These are phyloP conservation scores for Colletotrichum echinochloae DNA, from an alignment of 2,329 filamentous ascomycete genomes.

Conservation along the genomic window DNA sequence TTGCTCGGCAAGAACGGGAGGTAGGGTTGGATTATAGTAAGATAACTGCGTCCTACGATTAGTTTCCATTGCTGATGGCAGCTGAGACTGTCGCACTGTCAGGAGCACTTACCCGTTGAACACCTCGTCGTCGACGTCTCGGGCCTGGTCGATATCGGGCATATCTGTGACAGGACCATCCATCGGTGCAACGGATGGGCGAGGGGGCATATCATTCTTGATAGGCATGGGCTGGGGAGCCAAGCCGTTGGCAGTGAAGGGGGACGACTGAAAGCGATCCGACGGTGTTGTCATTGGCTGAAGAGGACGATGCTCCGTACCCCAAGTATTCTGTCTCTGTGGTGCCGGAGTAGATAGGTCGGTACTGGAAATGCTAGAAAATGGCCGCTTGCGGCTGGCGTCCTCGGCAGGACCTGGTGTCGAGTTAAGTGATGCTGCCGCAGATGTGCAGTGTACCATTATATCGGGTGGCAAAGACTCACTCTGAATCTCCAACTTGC, in stretches of 20 bases:
- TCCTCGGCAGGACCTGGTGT: conserved; percentile 40
- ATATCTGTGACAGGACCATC: conserved; percentile 52
- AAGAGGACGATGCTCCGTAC: conserved; percentile 59
- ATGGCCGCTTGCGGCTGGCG: conserved; percentile 49
- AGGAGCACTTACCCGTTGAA: conserved; percentile 57
- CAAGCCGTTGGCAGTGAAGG: conserved; percentile 56
- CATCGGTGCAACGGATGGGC: conserved; percentile 50
- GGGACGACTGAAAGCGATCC: conserved; percentile 44
- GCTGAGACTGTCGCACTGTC: not conserved
- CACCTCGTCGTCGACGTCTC: conserved; percentile 57
- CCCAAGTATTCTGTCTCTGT: conserved; percentile 60
- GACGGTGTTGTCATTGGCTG: conserved; percentile 55
- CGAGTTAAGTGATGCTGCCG: conserved; percentile 7
- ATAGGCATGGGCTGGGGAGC: conserved; percentile 59
- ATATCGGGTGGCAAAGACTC: conserved; percentile 12
- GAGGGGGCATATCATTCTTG: conserved; percentile 53
- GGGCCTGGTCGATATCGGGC: conserved; percentile 49
- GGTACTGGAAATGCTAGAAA: conserved; percentile 52
- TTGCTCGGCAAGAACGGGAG: conserved; percentile 74
- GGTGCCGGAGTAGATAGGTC: conserved; percentile 51
- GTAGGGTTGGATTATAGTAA: conserved; percentile 72
- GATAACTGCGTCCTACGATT: conserved; percentile 62
- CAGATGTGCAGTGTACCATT: conserved; percentile 1
- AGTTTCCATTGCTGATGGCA: not conserved
- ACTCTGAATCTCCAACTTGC: conserved; percentile 72